Base-by-base conservation (phyloP, 768 basidiomycete genomes). In the Coprinopsis cinerea region DNA sequence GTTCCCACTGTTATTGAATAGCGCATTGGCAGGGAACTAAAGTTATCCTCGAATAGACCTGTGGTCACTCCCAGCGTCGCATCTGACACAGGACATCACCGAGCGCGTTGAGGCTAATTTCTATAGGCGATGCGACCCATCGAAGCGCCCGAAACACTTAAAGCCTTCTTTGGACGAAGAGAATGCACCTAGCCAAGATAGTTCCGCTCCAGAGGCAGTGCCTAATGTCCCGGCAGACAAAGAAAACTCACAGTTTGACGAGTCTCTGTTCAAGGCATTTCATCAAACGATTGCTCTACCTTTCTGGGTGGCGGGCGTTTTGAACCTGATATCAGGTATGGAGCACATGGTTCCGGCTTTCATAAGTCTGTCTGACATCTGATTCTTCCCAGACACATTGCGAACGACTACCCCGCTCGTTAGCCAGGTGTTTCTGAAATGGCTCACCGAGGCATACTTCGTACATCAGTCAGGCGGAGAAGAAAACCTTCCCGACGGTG, bases 401-500 rank as follows among this genome's bases (percentile, higher is more conserved):
- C 70, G 71, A 44, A 78, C 78, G 6, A 75, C 74, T 1, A 72
- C 78, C 3, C 79, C 82, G 0, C 70, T 85, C 1, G 60, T 84
- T n/a, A 79, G 67, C 58, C 82, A 82, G 55, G 71, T 77, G 17
- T 61, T 85, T 3, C 65, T 85, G 18, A 71, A 71, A 1, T 85
- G 78, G 77, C 70, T 83, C 4, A 67, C 72, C 0, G 67, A 73
- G 1, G 73, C 76, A 0, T 83, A 77, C 58, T 18, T 61, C 20
- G 75, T 67, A 50, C 61, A 60, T 58, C 66, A 60, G 28, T 60
- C 70, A 10, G 58, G 67, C 2, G 66, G 71, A 0, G 64, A 61
- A 17, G 61, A 73, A 36, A 71, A 68, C 0, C 48, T 55, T 1
- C 48, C 51, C 58, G 68, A 27, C 41, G 72, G 48, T 28, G 55